Conservation (phyloP, 1,284 basidiomycete species). For the Heterobasidion parviporum region DNA sequence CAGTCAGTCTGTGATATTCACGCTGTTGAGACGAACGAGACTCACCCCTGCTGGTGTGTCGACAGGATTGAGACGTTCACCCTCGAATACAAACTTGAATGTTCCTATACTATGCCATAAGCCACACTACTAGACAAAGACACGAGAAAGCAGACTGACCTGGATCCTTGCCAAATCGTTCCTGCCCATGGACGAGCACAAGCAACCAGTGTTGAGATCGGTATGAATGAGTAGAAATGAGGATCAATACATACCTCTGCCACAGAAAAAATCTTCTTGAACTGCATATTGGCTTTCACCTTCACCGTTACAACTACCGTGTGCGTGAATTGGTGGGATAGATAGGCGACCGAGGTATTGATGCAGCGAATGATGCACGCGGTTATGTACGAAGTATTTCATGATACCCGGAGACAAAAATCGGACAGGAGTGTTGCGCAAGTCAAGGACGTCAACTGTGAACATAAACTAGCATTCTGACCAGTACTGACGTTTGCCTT, state of each 20-base stretch:
- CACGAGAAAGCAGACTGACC: slow-evolving; percentile 24
- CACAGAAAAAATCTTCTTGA: slow-evolving; percentile 53
- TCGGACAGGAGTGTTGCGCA: too few species aligned
- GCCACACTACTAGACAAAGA: not conserved
- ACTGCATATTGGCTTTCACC: slow-evolving; percentile 50
- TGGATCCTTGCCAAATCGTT: slow-evolving; percentile 47
- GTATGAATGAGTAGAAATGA: too few species aligned
- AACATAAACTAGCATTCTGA: not conserved
- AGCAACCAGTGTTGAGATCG: too few species aligned
- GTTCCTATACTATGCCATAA: slow-evolving; percentile 27
- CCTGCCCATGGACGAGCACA: slow-evolving; percentile 23
- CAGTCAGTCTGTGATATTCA: not conserved
- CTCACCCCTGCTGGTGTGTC: slow-evolving; percentile 44
- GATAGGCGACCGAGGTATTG: too few species aligned
- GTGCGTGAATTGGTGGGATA: not conserved
- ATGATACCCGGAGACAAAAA: too few species aligned
- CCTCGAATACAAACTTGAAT: slow-evolving; percentile 46
- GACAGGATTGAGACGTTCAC: slow-evolving; percentile 30
- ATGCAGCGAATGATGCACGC: too few species aligned
- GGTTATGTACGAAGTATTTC: too few species aligned
- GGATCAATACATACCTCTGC: slow-evolving; percentile 36
- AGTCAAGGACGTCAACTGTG: too few species aligned
- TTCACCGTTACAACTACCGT: slow-evolving; percentile 50
- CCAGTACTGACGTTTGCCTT: slow-evolving; percentile 28
- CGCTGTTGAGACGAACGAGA: slow-evolving; percentile 1